Conservation (phyloP, 2,329 filamentous ascomycete genomes). For the Phialophora macrospora region DNA sequence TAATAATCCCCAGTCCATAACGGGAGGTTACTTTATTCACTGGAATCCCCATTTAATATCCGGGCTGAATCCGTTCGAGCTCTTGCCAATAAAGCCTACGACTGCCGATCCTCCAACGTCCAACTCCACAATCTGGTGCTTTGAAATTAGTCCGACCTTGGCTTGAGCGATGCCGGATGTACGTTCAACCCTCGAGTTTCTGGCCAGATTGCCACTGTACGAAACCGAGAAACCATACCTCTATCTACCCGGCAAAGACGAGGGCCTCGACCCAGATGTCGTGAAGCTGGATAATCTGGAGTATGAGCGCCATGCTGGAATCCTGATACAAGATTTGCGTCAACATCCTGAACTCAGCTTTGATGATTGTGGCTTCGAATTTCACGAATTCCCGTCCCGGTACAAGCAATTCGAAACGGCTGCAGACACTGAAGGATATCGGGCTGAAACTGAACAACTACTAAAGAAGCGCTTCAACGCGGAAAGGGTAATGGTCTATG, state of each 20-base stretch:
- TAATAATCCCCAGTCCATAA: not conserved
- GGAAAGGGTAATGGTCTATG: slow-evolving; percentile 17
- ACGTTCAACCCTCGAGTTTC: slow-evolving; percentile 12
- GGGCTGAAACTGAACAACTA: slow-evolving; percentile 11
- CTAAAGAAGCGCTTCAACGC: slow-evolving; percentile 16
- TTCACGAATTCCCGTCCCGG: not conserved
- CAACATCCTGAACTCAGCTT: slow-evolving; percentile 6
- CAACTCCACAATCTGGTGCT: not conserved
- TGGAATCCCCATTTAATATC: not conserved
- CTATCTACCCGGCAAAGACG: slow-evolving; percentile 15
- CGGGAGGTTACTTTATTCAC: not conserved
- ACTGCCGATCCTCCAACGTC: too few species aligned
- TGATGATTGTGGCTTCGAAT: slow-evolving; percentile 24
- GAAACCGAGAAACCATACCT: slow-evolving; percentile 24
- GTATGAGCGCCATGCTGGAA: slow-evolving; percentile 11
- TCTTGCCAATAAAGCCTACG: not conserved
- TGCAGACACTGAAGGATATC: slow-evolving; percentile 8
- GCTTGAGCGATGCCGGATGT: slow-evolving; percentile 9
- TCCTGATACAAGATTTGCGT: slow-evolving; percentile 17
- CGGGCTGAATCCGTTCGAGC: not conserved
- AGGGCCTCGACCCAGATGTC: slow-evolving; percentile 15
- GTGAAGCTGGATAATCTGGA: slow-evolving; percentile 19
- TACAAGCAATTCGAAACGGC: slow-evolving; percentile 3
- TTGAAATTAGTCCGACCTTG: not conserved
- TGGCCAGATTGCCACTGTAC: slow-evolving; percentile 17